Percentiles rank a stretch among this genome's conserved stretches.
Evolutionary conservation across 345 rosid genomes (phyloP).

Genomic region (Citrus reticulata): DNA sequence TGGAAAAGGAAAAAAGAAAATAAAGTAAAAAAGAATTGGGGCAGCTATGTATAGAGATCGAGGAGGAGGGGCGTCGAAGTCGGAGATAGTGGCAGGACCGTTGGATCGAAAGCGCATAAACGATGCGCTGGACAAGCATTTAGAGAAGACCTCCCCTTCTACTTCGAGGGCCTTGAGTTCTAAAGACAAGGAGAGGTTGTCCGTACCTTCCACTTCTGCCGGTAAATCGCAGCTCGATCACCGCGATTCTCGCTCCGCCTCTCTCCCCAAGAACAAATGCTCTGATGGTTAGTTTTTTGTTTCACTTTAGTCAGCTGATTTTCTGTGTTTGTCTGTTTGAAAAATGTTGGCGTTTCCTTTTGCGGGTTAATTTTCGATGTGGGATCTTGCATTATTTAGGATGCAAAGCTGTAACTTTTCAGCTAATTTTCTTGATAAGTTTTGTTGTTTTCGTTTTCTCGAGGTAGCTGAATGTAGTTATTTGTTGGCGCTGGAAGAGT

Average conservation of each 20-base stretch:
- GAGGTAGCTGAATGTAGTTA: not conserved
- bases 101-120: slow-evolving; percentile 85
- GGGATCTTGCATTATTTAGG: not conserved
- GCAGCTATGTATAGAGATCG: slow-evolving; percentile 62
- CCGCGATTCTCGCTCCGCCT: slow-evolving; percentile 48
- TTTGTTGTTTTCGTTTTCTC: not conserved
- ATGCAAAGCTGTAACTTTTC: not conserved
- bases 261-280: slow-evolving; percentile 51
- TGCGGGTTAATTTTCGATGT: not conserved
- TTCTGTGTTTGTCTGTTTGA: no score
- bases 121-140: slow-evolving; percentile 86
- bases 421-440: not conserved
- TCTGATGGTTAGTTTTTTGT: slow-evolving; percentile 52
- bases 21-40: not conserved
- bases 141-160: slow-evolving; percentile 86
- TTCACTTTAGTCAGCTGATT: not conserved
- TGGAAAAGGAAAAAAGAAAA: not conserved
- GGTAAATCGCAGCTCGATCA: slow-evolving; percentile 68
- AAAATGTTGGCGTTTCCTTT: not conserved
- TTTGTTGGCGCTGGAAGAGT: not conserved
- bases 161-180: slow-evolving; percentile 62
- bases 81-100: slow-evolving; percentile 70
- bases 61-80: slow-evolving; percentile 66
- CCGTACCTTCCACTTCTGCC: slow-evolving; percentile 72
- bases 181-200: slow-evolving; percentile 56